Base-by-base conservation (phyloP, 257 asterid species). In the Agastache rugosa region DNA sequence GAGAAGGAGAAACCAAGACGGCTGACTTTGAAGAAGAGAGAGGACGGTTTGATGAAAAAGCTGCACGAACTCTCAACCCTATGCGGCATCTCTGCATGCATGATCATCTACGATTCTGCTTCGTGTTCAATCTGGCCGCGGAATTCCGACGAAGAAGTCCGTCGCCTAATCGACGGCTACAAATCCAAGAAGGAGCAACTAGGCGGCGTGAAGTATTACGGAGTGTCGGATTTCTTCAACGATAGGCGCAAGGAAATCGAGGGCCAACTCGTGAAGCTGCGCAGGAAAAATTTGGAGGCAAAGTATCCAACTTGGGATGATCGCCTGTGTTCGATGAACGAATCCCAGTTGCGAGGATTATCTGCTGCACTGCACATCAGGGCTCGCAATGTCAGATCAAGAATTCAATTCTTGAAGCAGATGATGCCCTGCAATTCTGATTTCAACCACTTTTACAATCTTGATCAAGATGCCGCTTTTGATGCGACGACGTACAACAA, bases 31-130 rank as follows among this genome's bases (percentile, higher is more conserved):
- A 88, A 85, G 88, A 90, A 90, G 37, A 80, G 95, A 48, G 88
- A 83, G 39, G 85, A 85, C 15, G 90, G 97, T 0, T 31, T 90
- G 23, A 25, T 75, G 10, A 81, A 81, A 47, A 88, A 87, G 63
- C 65, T 90, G 35, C 83, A 77, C 7, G 90, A 90, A 71, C 81
- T 90, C 79, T 84, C 93, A 5, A 88, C 93, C 2, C 88, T 90
- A 0, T 88, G 94, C 58, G 93, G 79, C 61, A 90, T 90, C 19
- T 15, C 53, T 2, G 91, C 90, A 0, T 89, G 92, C 77, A 81
- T 89, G 85, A 85, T 91, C 51, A 82, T 91, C 74, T 80, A 79
- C 69, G 86, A 87, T 1, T 84, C 88, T 0, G 76, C 69, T 16
- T 12, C 23, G 1, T 71, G 82, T 83, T 4, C 89, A 78, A 67